A percentile compares a stretch with the other conserved stretches of the same genome.
phyloP scores from a whole-genome alignment of 805 yeast genomes.

The Barnettozyma populi region DNA sequence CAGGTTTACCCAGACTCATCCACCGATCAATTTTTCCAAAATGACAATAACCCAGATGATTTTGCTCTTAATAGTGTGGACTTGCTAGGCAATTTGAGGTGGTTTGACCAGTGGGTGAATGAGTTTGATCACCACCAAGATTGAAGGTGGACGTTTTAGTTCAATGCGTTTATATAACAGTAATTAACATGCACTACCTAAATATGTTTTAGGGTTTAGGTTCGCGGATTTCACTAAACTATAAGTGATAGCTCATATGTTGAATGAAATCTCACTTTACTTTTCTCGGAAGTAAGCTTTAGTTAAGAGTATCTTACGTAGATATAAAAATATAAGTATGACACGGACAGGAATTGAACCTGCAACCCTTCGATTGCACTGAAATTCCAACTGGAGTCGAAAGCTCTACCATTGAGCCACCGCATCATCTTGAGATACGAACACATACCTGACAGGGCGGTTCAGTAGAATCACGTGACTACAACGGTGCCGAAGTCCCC shows the following conservation, averaged over 20 bases:
- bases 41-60: conserved; percentile 5
- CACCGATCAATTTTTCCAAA: conserved; percentile 1
- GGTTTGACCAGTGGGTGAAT: conserved; percentile 50
- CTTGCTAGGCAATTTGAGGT: conserved; percentile 40
- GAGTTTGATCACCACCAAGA: conserved; percentile 5
- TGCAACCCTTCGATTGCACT: conserved; percentile 70
- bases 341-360: conserved; percentile 83
- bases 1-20: neutral
- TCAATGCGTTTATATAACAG: neutral
- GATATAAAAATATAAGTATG: conserved; percentile 29
- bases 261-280: too few species aligned
- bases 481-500: too few species aligned
- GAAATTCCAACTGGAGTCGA: conserved; percentile 55
- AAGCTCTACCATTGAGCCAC: conserved; percentile 79
- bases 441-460: neutral
- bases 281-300: too few species aligned
- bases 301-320: too few species aligned
- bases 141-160: neutral
- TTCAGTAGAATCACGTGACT: conserved; percentile 1
- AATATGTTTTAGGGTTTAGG: neutral
- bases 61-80: conserved; percentile 16
- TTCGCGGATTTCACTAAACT: too few species aligned
- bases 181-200: neutral
- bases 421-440: conserved; percentile 41
- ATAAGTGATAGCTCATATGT: too few species aligned